phyloP scores from a whole-genome alignment of 768 basidiomycete species.

The Suillus hirtellus region DNA sequence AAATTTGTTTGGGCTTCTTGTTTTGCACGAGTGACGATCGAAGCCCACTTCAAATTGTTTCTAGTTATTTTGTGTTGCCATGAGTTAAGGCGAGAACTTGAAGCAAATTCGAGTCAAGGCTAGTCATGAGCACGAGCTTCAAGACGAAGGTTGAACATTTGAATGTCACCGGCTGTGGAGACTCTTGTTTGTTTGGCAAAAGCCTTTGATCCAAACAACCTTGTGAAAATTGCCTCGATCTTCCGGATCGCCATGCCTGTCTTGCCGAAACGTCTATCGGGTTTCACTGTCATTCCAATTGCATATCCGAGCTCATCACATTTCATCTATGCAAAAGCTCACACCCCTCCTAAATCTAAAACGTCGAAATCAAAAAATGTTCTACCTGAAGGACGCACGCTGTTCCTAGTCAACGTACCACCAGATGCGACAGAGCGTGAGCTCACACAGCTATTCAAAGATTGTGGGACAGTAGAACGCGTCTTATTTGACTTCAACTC shows the following conservation, averaged over 20 bases:
- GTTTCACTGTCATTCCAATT: conserved; percentile 40
- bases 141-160: too few species aligned
- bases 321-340: conserved; percentile 75
- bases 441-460: conserved; percentile 72
- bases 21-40: too few species aligned
- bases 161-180: too few species aligned
- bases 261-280: conserved; percentile 29
- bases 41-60: too few species aligned
- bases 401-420: conserved; percentile 89
- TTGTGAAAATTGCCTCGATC: neutral
- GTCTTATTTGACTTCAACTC: conserved; percentile 62
- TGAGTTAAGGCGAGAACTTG: too few species aligned
- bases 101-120: too few species aligned
- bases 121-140: too few species aligned
- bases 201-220: conserved; percentile 15
- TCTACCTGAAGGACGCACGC: conserved; percentile 62
- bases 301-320: conserved; percentile 51
- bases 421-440: conserved; percentile 86
- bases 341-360: conserved; percentile 50
- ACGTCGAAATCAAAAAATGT: conserved; percentile 14
- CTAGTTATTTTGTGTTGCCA: too few species aligned
- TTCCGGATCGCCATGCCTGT: neutral
- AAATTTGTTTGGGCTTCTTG: too few species aligned
- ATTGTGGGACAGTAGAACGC: conserved; percentile 74
- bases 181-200: conserved; percentile 14